Evolutionary conservation across 2,329 filamentous ascomycete genomes (phyloP).

Genomic region (Hymenoscyphus scutula): DNA sequence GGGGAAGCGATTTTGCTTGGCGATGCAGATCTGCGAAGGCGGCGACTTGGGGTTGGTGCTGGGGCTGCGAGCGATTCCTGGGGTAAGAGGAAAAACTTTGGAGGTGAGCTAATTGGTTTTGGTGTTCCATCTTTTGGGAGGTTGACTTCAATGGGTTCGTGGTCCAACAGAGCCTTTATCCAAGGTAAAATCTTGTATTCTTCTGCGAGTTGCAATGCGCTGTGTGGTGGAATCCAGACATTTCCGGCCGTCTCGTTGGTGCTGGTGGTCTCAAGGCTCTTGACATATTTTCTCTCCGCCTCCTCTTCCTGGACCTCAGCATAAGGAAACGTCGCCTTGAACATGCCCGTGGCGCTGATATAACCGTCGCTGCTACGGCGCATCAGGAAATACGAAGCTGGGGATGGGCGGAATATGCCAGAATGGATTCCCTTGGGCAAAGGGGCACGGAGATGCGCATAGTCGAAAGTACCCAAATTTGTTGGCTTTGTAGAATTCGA

Average conservation of each 20-base stretch:
- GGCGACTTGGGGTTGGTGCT: conserved; percentile 41
- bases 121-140: conserved; percentile 47
- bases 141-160: conserved; percentile 66
- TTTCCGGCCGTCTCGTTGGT: conserved; percentile 93
- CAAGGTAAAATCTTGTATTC: conserved; percentile 85
- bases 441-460: conserved; percentile 90
- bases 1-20: conserved; percentile 52
- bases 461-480: conserved; percentile 84
- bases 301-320: conserved; percentile 71
- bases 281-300: conserved; percentile 78
- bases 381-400: conserved; percentile 97
- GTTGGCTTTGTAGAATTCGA: conserved; percentile 70
- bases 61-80: conserved; percentile 38
- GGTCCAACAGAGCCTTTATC: conserved; percentile 90
- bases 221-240: conserved; percentile 85
- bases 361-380: conserved; percentile 81
- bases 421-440: conserved; percentile 88
- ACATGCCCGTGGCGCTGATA: conserved; percentile 86
- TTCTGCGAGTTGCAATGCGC: conserved; percentile 77
- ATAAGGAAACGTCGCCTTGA: conserved; percentile 84
- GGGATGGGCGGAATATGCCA: conserved; percentile 82
- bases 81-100: conserved; percentile 62
- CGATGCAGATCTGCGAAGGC: conserved; percentile 56
- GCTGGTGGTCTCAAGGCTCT: conserved; percentile 76
- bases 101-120: conserved; percentile 77